phyloP scores from a whole-genome alignment of 768 basidiomycete species.

The Boletus edulis region DNA sequence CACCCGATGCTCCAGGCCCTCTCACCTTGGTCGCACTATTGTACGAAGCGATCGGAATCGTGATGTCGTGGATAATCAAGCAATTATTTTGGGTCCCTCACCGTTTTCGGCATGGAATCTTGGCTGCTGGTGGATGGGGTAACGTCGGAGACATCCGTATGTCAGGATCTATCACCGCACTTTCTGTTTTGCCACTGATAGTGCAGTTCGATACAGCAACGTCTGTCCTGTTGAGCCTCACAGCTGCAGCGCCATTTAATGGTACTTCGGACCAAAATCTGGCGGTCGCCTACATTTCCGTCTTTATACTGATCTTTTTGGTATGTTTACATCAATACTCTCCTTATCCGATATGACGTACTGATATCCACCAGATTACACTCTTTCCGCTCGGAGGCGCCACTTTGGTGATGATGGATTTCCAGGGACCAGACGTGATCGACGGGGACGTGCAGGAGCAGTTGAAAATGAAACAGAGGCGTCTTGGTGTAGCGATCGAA shows the following conservation, averaged over 20 bases:
- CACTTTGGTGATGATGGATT: conserved; percentile 35
- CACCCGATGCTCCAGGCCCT: conserved; percentile 43
- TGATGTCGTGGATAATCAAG: conserved; percentile 51
- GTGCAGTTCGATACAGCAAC: no score
- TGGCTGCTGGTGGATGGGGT: conserved; percentile 67
- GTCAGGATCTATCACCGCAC: conserved; percentile 16
- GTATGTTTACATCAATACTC: no score
- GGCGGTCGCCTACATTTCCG: no score
- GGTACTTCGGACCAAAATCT: no score
- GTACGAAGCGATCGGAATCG: conserved; percentile 56
- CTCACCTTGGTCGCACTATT: conserved; percentile 56
- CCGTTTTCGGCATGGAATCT: conserved; percentile 66
- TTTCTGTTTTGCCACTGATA: no score
- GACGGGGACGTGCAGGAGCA: no score
- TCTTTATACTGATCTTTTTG: no score
- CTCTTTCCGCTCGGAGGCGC: conserved; percentile 64
- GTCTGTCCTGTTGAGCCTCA: no score
- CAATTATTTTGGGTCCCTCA: conserved; percentile 77
- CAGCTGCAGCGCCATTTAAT: no score
- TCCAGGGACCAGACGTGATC: no score
- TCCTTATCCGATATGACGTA: not conserved
- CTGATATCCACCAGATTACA: conserved; percentile 41
- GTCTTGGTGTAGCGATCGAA: no score
- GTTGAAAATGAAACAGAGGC: no score
- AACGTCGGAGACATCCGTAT: conserved; percentile 72